phyloP scores from a whole-genome alignment of 1,284 basidiomycete genomes.

The Xanthoconium separans region DNA sequence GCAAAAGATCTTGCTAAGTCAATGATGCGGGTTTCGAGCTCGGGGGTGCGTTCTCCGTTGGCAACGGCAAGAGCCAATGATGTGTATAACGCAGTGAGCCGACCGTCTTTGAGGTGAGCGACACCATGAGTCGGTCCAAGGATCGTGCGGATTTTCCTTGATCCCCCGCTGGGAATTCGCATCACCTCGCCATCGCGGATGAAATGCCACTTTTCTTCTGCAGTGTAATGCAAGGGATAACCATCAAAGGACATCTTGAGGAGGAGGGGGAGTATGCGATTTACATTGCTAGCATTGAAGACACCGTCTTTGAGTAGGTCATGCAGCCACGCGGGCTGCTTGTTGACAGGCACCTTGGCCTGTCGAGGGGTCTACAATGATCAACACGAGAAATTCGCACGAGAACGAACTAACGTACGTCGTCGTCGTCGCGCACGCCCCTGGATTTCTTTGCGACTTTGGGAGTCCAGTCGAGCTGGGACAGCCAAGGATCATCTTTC shows the following conservation, averaged over 20 bases:
- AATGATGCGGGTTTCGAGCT: conserved; percentile 34
- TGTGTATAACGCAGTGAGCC: conserved; percentile 37
- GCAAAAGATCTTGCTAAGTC: conserved; percentile 39
- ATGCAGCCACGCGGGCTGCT: conserved; percentile 75
- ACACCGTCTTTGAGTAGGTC: conserved; percentile 51
- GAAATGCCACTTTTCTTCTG: conserved; percentile 69
- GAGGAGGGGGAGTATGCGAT: conserved; percentile 74
- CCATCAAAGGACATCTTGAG: conserved; percentile 77
- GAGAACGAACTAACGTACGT: conserved; percentile 22
- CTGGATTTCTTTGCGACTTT: conserved; percentile 77
- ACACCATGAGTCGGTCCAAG: conserved; percentile 44
- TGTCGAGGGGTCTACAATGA: conserved; percentile 8
- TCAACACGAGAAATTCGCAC: neutral
- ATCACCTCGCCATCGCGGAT: conserved; percentile 35
- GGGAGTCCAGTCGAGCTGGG: conserved; percentile 94
- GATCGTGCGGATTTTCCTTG: conserved; percentile 41
- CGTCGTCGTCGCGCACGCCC: conserved; percentile 38
- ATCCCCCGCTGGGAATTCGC: conserved; percentile 34
- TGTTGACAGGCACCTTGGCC: neutral
- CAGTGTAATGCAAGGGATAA: conserved; percentile 63
- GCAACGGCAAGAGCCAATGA: conserved; percentile 46
- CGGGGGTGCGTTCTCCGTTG: conserved; percentile 35
- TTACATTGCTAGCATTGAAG: conserved; percentile 54
- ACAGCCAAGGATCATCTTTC: conserved; percentile 83
- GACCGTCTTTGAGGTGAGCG: conserved; percentile 39